Evolutionary conservation across 1,284 basidiomycete species (phyloP), one percentile per base, ranked within the genome.

Genomic region (Mycosarcoma mackinlayi): DNA sequence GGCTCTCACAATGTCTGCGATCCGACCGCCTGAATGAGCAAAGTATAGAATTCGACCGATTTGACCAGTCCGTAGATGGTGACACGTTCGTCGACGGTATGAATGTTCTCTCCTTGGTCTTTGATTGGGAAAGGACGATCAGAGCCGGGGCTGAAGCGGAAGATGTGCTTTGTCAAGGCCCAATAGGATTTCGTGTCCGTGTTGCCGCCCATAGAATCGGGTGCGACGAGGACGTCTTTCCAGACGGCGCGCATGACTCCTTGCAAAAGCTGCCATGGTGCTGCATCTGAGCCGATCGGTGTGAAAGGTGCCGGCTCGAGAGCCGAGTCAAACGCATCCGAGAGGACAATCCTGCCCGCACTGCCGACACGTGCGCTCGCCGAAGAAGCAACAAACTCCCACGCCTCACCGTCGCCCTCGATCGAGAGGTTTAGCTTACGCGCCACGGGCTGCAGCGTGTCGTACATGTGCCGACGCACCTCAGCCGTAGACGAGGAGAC

Each of bases 11-110:
- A n/a, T n/a, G 16, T 18, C 21, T 52, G 63, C 38, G 39, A 33
- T 6, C 58, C 49, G 27, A 61, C 79, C 72, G 86, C 86, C 25
- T 78, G 77, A n/a, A 86, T 74, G 13, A 87, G 79, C 69, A 85
- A 83, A 73, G 85, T 84, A 79, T 84, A 86, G 79, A 86, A 86
- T 24, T 82, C 68, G 19, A 84, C 84, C 10, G 84, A 83, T 42
- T 82, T 83, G 35, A 86, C 80, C 61, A 86, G 83, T 0, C 82
- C 85, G 25, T 79, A 59, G 24, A 77, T 80, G 27, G 54, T 48
- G 61, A 56, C 68, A 85, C 86, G 83, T 84, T 89, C 88, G 62
- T 89, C 87, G 35, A 89, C 87, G 1, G 90, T 90, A 79, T 91
- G 91, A 11, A 78, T 58, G 66, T 71, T 58, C 84, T 83, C n/a